Base-by-base conservation (phyloP, 257 asterid species). In the Ilex aquifolium region DNA sequence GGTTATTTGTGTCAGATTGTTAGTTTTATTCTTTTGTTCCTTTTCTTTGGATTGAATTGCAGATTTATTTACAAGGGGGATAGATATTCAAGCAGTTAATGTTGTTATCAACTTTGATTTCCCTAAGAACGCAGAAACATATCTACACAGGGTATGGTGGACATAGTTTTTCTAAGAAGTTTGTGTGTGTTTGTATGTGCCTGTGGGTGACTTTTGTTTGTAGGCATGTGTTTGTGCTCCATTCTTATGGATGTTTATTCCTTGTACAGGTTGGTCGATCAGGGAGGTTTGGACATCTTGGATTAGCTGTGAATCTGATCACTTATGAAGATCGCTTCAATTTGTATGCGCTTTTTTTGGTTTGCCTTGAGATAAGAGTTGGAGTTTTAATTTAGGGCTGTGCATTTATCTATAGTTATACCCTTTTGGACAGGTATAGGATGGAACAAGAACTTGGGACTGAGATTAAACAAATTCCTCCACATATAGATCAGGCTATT, bases 211-310 rank as follows among this genome's bases (percentile, higher is more conserved):
- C 8, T 36, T 36, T 36, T 36, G 36, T 66, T n/a, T 32, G 46
- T 27, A 56, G 21, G 44, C 46, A 56, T 56, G 64, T 58, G 64
- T 51, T 13, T 46, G 44, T 57, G 61, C 9, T 58, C 40, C 64
- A 13, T 53, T 63, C 53, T 50, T 49, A 40, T 31, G n/a, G 56
- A 27, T 58, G 30, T 63, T 69, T 51, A 55, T 69, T 69, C 65
- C 49, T 14, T 66, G 21, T 54, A 66, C 68, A 89, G 96, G 96
- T 89, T 76, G 96, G 96, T 65, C 86, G 96, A 69, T 89, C 96
- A 3, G 96, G 96, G 73, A 82, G 96, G 76, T 89, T 84, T 68
- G 96, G 96, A 63, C 95, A 89, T 78, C 96, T 89, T 79, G 96
- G 96, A 46, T 73, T 89, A 61, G 96, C 96, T 60, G 96, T 86